Percentiles rank a stretch among this genome's conserved stretches.
phyloP scores from a whole-genome alignment of 352 stramenopile genomes.

The Phytophthora hibernalis region DNA sequence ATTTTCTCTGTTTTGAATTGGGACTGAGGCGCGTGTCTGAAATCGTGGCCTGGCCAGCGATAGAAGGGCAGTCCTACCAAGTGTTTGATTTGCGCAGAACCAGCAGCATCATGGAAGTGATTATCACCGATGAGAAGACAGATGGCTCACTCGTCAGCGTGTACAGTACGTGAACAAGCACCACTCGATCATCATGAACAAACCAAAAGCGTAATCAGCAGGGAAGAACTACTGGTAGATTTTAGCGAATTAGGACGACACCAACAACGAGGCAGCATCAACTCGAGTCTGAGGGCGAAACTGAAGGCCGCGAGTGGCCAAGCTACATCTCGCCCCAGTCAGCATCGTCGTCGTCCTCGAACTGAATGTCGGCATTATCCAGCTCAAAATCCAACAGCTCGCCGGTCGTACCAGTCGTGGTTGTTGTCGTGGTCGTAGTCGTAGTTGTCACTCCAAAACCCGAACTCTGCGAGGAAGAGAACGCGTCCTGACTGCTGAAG shows the following conservation, averaged over 20 bases:
- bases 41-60: too few species aligned
- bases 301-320: neutral
- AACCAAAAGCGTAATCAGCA: too few species aligned
- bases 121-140: too few species aligned
- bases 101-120: too few species aligned
- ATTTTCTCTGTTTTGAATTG: too few species aligned
- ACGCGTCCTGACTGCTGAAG: constrained; percentile 36
- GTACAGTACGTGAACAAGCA: too few species aligned
- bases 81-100: too few species aligned
- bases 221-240: neutral
- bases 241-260: constrained; percentile 11
- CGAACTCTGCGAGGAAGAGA: constrained; percentile 35
- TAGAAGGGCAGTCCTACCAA: too few species aligned
- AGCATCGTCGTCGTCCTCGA: constrained; percentile 83
- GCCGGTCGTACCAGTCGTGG: constrained; percentile 44
- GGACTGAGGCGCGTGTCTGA: too few species aligned
- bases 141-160: neutral
- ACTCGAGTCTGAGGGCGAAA: neutral
- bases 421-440: constrained; percentile 34
- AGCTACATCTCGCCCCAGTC: constrained; percentile 88
- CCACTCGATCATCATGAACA: too few species aligned
- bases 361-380: constrained; percentile 76
- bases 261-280: constrained; percentile 5
- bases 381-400: constrained; percentile 83
- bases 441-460: constrained; percentile 30